Evolutionary conservation across 2,329 filamentous ascomycete genomes (phyloP).

Genomic region (Phaeoacremonium minimum): DNA sequence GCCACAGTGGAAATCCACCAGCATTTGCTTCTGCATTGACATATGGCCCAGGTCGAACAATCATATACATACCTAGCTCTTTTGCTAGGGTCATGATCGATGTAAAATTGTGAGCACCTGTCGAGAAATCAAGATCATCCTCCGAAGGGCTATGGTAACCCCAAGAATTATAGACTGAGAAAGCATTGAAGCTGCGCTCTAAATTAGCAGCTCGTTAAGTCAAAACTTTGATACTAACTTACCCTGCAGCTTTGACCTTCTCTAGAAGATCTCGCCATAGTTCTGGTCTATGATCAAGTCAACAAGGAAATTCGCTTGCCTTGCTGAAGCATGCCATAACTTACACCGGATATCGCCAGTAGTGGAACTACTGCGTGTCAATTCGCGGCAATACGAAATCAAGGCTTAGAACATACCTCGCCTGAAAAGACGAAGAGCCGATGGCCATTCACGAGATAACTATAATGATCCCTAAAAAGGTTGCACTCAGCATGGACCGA

Average conservation of each 20-base stretch:
- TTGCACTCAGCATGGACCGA: background rate
- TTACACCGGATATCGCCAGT: constrained; percentile 36
- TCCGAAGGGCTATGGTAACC: constrained; percentile 31
- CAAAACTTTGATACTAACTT: too few relatives aligned
- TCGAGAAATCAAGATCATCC: constrained; percentile 39
- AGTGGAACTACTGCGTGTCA: constrained; percentile 35
- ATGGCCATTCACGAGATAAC: constrained; percentile 32
- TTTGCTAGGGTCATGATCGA: constrained; percentile 47
- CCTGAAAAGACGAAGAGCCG: constrained; percentile 37
- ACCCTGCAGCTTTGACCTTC: constrained; percentile 36
- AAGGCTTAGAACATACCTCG: constrained; percentile 20
- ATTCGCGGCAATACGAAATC: too few relatives aligned
- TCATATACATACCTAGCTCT: constrained; percentile 49
- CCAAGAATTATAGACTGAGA: constrained; percentile 37
- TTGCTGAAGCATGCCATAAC: constrained; percentile 1
- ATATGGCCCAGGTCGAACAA: constrained; percentile 56
- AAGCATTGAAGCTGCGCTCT: constrained; percentile 33
- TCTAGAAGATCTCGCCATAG: constrained; percentile 36
- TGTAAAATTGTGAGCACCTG: constrained; percentile 47
- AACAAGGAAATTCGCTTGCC: background rate
- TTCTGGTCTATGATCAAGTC: constrained; percentile 18
- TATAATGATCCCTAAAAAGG: constrained; percentile 31
- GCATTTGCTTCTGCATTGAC: constrained; percentile 61
- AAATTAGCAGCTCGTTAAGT: too few relatives aligned
- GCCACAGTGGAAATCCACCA: constrained; percentile 59